Percentiles rank a stretch among this genome's conserved stretches.
These are phyloP conservation scores for Coemansia sp. DNA, from an alignment of 192 early-diverging fungal species.

Conservation along the genomic window DNA sequence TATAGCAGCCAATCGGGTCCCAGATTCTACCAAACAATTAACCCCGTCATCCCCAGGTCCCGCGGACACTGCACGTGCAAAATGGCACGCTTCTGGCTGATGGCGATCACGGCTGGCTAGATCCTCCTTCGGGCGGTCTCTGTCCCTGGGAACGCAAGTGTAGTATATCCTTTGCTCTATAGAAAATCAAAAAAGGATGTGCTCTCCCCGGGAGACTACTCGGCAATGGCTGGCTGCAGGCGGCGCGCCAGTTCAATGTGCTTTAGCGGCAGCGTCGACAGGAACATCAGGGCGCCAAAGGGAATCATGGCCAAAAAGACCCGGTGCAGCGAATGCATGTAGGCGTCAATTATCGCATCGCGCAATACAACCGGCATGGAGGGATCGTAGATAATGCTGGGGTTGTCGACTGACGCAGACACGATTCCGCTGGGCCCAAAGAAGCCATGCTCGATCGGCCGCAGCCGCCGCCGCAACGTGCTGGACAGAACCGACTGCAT, in stretches of 20 bases:
- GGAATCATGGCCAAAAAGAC: constrained; percentile 54
- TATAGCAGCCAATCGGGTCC: no score
- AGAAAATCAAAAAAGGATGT: no score
- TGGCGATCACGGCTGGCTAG: no score
- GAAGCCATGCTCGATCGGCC: background rate
- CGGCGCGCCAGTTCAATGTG: constrained; percentile 40
- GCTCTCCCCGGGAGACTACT: no score
- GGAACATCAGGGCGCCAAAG: constrained; percentile 49
- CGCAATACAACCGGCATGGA: constrained; percentile 40
- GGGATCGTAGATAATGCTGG: constrained; percentile 23
- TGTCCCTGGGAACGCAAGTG: background rate
- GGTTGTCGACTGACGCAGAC: constrained; percentile 41
- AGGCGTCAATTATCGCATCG: constrained; percentile 48
- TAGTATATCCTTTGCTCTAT: no score
- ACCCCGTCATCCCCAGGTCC: no score
- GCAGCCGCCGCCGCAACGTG: constrained; percentile 13
- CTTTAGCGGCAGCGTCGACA: constrained; percentile 50
- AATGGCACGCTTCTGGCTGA: no score
- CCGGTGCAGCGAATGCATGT: constrained; percentile 51
- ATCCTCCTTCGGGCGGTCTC: no score
- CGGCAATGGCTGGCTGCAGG: constrained; percentile 15
- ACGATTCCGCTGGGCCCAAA: constrained; percentile 5
- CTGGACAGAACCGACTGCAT: constrained; percentile 55
- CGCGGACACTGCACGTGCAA: no score
- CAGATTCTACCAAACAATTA: no score